Base-by-base conservation (phyloP, 1,139 yeast genomes). In the Geotrichum candidum region DNA sequence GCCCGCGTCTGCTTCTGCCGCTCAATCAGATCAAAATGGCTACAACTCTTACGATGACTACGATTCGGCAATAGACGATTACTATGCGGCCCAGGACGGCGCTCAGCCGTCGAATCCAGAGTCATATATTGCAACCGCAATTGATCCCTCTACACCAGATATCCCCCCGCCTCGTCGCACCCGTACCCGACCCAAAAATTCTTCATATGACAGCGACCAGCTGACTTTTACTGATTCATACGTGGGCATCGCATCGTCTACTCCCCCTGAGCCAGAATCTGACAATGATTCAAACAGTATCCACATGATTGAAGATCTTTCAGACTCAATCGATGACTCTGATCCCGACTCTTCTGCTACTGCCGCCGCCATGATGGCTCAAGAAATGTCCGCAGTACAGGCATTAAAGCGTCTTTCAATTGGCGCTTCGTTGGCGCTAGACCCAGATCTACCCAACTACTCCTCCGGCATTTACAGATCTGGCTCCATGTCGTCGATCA, bases 361-460 rank as follows among this genome's bases (percentile, higher is more conserved):
- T 38, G 68, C 72, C 13, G 70, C 70, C 41, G 78, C 79, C 52
- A 78, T 80, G 13, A 82, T 80, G n/a, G 81, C 80, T 58, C 82
- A 80, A 63, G 84, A 81, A 66, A 73, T 80, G 70, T 76, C 76
- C 64, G 78, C 79, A 35, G 74, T 80, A 56, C 78, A 80, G 64
- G 78, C 80, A 1, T 69, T 80, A 59, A 80, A 80, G 64, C 74
- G 84, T 52, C 72, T 81, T 2, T 78, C 82, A 1, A 74, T 80
- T 58, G 82, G 82, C 54, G 75, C 79, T 15, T 59, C 72, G 48
- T 72, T 78, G 4, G 67, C 79, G 5, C 66, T 76, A 52, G 84
- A 80, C 64, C 83, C 83, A 0, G 84, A 80, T 65, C 66, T 80
- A 46, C 80, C 82, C 13, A 61, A 61, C 29, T 61, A 61, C 48